Conservation (phyloP, 371 early-diverging fungal genomes). For the Rhizopus arrhizus region DNA sequence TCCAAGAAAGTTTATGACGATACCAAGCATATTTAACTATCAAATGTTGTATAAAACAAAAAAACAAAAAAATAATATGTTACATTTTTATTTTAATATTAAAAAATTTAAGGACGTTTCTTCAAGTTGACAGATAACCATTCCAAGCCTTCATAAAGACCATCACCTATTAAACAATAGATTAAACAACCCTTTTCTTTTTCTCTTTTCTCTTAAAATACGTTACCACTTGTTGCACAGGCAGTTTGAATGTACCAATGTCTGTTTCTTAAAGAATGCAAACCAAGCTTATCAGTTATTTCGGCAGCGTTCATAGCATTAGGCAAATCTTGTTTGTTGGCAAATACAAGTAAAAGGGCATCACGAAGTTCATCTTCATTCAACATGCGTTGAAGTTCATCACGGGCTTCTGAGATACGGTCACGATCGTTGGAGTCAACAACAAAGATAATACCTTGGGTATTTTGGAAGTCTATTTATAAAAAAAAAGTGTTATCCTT, state of each 20-base stretch:
- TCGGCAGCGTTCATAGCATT: constrained; percentile 94
- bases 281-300: constrained; percentile 88
- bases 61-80: not conserved
- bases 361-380: constrained; percentile 93
- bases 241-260: constrained; percentile 92
- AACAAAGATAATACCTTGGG: constrained; percentile 96
- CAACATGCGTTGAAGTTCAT: constrained; percentile 88
- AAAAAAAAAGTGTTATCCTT: constrained; percentile 47
- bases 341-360: constrained; percentile 89
- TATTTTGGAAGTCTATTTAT: constrained; percentile 87
- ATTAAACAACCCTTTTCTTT: not conserved
- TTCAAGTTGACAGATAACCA: constrained; percentile 66
- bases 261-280: constrained; percentile 84
- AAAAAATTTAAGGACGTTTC: constrained; percentile 21
- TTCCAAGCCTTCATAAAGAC: constrained; percentile 93
- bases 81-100: constrained; percentile 1
- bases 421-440: constrained; percentile 94
- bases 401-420: constrained; percentile 82
- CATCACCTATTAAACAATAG: constrained; percentile 64
- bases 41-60: too few relatives aligned
- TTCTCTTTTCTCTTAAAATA: not conserved
- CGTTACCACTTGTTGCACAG: constrained; percentile 87
- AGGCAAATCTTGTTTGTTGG: constrained; percentile 96
- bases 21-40: too few relatives aligned
- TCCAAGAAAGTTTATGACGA: too few relatives aligned